A percentile compares a stretch with the other conserved stretches of the same genome.
phyloP scores from a whole-genome alignment of 169 alveolate species.

The Theileria orientalis region DNA sequence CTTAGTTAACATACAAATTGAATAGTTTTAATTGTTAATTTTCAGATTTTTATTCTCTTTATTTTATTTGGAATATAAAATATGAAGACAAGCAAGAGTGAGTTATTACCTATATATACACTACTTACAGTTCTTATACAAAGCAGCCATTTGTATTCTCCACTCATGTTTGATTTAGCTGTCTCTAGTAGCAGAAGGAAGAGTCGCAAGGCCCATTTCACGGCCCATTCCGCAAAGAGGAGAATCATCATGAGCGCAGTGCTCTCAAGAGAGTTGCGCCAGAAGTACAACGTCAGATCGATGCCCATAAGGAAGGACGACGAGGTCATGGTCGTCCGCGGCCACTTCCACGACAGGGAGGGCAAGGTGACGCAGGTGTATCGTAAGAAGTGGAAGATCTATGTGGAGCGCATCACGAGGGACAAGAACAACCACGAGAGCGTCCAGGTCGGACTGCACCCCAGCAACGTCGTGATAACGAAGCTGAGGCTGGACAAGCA shows the following conservation, averaged over 20 bases:
- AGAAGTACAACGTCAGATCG: slow-evolving; percentile 93
- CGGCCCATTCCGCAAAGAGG: slow-evolving; percentile 96
- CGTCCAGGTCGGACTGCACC: slow-evolving; percentile 92
- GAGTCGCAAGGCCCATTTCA: slow-evolving; percentile 96
- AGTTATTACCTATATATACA: slow-evolving; percentile 15
- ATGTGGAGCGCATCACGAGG: slow-evolving; percentile 94
- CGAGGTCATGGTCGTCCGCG: slow-evolving; percentile 96
- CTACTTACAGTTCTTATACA: no score
- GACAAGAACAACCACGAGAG: slow-evolving; percentile 91
- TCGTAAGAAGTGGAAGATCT: slow-evolving; percentile 96
- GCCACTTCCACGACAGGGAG: slow-evolving; percentile 93
- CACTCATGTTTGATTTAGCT: slow-evolving; percentile 43
- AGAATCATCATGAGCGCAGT: slow-evolving; percentile 97
- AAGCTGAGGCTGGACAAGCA: slow-evolving; percentile 91
- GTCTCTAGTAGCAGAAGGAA: slow-evolving; percentile 89
- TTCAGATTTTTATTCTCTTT: background rate
- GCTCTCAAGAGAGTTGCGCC: slow-evolving; percentile 93
- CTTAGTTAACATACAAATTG: background rate
- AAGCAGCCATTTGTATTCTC: no score
- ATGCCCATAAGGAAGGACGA: slow-evolving; percentile 98
- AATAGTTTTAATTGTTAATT: background rate
- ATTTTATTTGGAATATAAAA: slow-evolving; percentile 19
- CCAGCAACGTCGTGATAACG: slow-evolving; percentile 95
- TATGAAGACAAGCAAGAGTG: slow-evolving; percentile 64
- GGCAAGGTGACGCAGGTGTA: slow-evolving; percentile 97